Evolutionary conservation across 345 rosid genomes (phyloP).

Genomic region (Angophora floribunda): DNA sequence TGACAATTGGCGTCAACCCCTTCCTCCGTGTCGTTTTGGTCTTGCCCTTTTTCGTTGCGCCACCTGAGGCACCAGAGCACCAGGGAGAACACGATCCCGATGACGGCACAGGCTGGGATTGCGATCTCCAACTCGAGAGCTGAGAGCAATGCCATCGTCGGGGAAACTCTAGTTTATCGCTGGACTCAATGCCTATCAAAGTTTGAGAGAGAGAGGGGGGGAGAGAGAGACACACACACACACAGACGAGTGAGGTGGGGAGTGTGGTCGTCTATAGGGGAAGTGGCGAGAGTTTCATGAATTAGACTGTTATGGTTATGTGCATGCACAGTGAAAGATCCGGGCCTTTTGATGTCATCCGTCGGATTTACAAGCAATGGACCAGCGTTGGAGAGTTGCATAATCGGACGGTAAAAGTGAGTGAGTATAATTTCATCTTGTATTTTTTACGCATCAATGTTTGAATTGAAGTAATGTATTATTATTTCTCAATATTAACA

Average conservation of each 20-base stretch:
- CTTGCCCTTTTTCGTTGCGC: background rate
- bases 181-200: background rate
- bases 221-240: background rate
- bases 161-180: background rate
- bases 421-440: background rate
- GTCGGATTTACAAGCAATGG: background rate
- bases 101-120: slow-evolving; percentile 18
- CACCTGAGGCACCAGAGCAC: slow-evolving; percentile 16
- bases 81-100: slow-evolving; percentile 21
- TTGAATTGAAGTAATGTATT: background rate
- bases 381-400: background rate
- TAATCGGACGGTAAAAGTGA: background rate
- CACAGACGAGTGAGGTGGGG: background rate
- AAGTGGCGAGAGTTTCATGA: background rate
- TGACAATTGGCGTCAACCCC: too few species aligned
- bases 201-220: background rate
- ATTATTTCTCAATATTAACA: too few species aligned
- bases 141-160: slow-evolving; percentile 7
- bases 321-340: background rate
- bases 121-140: slow-evolving; percentile 1
- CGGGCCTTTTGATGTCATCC: background rate
- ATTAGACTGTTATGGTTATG: background rate
- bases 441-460: background rate
- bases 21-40: too few species aligned
- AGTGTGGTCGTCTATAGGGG: background rate